Conservation (phyloP, 805 yeast genomes). For the Candida railenensis region DNA sequence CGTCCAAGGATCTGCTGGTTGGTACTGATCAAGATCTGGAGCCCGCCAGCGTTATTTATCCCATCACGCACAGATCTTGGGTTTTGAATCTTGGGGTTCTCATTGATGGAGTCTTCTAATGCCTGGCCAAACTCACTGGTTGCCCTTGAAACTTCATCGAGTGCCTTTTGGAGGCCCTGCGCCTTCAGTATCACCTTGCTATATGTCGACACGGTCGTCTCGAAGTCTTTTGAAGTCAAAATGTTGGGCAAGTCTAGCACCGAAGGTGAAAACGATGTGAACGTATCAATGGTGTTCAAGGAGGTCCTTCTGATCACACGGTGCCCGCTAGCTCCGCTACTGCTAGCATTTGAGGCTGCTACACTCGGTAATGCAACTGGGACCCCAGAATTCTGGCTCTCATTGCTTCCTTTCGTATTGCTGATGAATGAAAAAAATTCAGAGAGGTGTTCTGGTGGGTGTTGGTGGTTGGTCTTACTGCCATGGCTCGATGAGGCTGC, state of each 20-base stretch:
- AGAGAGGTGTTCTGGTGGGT: slow-evolving; percentile 54
- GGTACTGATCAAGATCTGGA: slow-evolving; percentile 73
- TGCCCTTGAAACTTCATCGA: slow-evolving; percentile 50
- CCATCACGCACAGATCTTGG: slow-evolving; percentile 50
- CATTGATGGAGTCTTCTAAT: slow-evolving; percentile 45
- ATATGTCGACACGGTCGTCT: slow-evolving; percentile 47
- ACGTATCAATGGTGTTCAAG: slow-evolving; percentile 26
- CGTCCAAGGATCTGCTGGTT: slow-evolving; percentile 71
- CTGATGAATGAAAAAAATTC: slow-evolving; percentile 59
- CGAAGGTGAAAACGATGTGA: slow-evolving; percentile 50
- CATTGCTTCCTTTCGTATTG: slow-evolving; percentile 10
- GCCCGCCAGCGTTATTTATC: slow-evolving; percentile 68
- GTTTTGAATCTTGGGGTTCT: slow-evolving; percentile 26
- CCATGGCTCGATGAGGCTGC: neutral
- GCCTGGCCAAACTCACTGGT: slow-evolving; percentile 73
- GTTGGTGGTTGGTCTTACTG: neutral
- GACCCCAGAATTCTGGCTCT: slow-evolving; percentile 7
- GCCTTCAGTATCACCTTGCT: slow-evolving; percentile 49
- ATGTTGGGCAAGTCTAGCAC: slow-evolving; percentile 60
- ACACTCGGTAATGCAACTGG: slow-evolving; percentile 3
- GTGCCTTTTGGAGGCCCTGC: slow-evolving; percentile 43
- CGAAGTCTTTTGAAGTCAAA: slow-evolving; percentile 60
- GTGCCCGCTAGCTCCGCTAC: slow-evolving; percentile 1
- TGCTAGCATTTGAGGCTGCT: slow-evolving; percentile 1
- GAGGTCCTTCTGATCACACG: slow-evolving; percentile 26